A percentile compares a stretch with the other conserved stretches of the same genome.
phyloP scores from a whole-genome alignment of 768 basidiomycete species.

The Rhodotorula paludigena region DNA sequence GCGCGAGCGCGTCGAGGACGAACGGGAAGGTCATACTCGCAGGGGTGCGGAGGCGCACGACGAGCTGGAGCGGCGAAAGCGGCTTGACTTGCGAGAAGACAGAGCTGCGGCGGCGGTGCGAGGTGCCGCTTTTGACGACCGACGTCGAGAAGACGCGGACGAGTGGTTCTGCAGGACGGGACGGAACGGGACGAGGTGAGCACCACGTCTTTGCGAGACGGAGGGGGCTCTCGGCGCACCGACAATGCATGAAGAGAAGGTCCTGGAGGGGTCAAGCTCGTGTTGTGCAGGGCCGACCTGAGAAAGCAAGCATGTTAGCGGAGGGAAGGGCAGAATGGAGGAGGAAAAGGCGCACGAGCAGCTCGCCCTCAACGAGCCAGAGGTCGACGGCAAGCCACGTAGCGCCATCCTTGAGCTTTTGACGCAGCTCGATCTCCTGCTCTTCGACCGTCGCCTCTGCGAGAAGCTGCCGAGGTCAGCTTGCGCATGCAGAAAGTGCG shows the following conservation, averaged over 20 bases:
- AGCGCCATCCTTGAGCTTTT: conserved; percentile 5
- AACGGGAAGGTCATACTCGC: conserved; percentile 11
- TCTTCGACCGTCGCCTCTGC: conserved; percentile 1
- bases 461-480: too few species aligned
- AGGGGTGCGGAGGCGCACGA: conserved; percentile 13
- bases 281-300: conserved; percentile 6
- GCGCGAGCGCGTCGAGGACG: conserved; percentile 18
- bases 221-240: conserved; percentile 3
- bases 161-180: conserved; percentile 18
- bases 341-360: conserved; percentile 10
- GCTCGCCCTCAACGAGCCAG: conserved; percentile 26
- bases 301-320: too few species aligned
- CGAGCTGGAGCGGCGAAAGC: conserved; percentile 9
- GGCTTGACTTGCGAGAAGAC: conserved; percentile 13
- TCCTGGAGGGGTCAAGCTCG: not conserved
- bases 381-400: conserved; percentile 11
- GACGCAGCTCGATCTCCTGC: not conserved
- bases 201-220: not conserved
- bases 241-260: conserved; percentile 12
- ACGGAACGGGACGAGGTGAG: too few species aligned
- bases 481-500: too few species aligned
- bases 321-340: not conserved
- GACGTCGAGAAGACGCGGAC: conserved; percentile 6
- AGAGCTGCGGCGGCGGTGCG: conserved; percentile 19
- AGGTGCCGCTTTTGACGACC: not conserved